Percentiles rank a stretch among this genome's conserved stretches.
These are phyloP conservation scores for Staphylotrichum longicolle DNA, from an alignment of 495 filamentous ascomycete species.

Conservation along the genomic window DNA sequence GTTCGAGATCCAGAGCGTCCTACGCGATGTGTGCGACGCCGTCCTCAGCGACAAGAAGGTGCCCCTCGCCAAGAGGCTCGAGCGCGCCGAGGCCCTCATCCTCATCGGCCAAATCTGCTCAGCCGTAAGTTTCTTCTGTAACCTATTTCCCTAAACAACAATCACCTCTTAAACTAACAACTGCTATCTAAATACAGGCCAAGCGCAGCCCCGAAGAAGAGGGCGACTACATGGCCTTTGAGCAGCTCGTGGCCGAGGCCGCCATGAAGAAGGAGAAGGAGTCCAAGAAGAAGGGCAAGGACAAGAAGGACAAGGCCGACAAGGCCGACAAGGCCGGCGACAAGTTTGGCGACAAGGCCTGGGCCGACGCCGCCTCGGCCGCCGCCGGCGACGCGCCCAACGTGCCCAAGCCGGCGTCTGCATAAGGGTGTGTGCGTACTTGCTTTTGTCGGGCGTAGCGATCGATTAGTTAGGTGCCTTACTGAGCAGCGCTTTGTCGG, in stretches of 20 bases:
- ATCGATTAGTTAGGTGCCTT: not conserved
- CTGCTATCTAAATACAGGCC: conserved; percentile 54
- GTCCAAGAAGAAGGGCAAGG: conserved; percentile 70
- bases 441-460: not conserved
- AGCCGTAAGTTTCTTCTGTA: conserved; percentile 58
- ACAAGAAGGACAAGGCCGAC: conserved; percentile 55
- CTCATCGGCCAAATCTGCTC: conserved; percentile 83
- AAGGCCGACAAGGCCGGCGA: conserved; percentile 56
- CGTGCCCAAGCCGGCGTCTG: conserved; percentile 35
- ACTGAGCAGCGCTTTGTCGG: not conserved
- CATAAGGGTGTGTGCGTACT: not conserved
- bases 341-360: conserved; percentile 30
- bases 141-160: not conserved
- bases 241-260: conserved; percentile 95
- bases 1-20: conserved; percentile 95
- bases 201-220: conserved; percentile 91
- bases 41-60: conserved; percentile 77
- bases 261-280: conserved; percentile 87
- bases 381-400: conserved; percentile 46
- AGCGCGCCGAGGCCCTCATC: conserved; percentile 85
- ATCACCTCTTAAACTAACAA: conserved; percentile 24
- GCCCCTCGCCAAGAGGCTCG: conserved; percentile 75
- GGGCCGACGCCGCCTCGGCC: conserved; percentile 30
- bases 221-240: conserved; percentile 97
- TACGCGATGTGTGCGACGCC: conserved; percentile 78